Evolutionary conservation across 2,329 filamentous ascomycete genomes (phyloP).

Genomic region (Parastagonospora nodorum): DNA sequence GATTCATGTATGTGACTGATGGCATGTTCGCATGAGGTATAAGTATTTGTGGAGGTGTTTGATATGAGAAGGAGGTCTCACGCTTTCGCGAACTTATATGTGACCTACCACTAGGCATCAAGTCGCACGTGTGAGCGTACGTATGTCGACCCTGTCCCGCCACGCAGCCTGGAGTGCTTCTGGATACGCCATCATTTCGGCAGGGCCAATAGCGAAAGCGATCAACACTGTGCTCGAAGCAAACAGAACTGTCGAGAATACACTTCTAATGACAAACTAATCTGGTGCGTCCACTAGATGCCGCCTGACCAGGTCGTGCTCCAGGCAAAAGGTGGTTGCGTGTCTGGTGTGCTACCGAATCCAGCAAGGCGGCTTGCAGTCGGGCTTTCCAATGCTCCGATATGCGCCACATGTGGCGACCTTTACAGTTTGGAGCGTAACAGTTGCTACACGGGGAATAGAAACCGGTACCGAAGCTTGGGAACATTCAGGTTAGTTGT

Average conservation of each 20-base stretch:
- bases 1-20: conserved; percentile 59
- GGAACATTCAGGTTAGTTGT: too few relatives aligned
- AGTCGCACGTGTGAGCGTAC: conserved; percentile 34
- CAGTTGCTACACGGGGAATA: too few relatives aligned
- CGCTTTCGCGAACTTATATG: conserved; percentile 32
- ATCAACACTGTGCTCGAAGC: conserved; percentile 10
- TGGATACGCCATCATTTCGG: conserved; percentile 2
- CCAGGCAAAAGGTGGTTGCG: conserved; percentile 35
- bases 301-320: conserved; percentile 12
- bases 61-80: conserved; percentile 12
- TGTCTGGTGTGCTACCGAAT: conserved; percentile 18
- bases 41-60: conserved; percentile 5
- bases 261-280: conserved; percentile 20
- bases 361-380: conserved; percentile 12
- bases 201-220: conserved; percentile 24
- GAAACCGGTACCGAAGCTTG: too few relatives aligned
- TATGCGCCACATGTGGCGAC: conserved; percentile 27
- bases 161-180: conserved; percentile 21
- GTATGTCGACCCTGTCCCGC: conserved; percentile 31
- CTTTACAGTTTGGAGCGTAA: not conserved
- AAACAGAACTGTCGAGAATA: conserved; percentile 28
- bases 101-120: conserved; percentile 31
- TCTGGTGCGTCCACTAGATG: conserved; percentile 20
- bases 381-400: conserved; percentile 25
- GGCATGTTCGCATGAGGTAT: conserved; percentile 49